Percentiles rank a stretch among this genome's conserved stretches.
phyloP scores from a whole-genome alignment of 495 filamentous ascomycete genomes.

The Hyaloscypha variabilis region DNA sequence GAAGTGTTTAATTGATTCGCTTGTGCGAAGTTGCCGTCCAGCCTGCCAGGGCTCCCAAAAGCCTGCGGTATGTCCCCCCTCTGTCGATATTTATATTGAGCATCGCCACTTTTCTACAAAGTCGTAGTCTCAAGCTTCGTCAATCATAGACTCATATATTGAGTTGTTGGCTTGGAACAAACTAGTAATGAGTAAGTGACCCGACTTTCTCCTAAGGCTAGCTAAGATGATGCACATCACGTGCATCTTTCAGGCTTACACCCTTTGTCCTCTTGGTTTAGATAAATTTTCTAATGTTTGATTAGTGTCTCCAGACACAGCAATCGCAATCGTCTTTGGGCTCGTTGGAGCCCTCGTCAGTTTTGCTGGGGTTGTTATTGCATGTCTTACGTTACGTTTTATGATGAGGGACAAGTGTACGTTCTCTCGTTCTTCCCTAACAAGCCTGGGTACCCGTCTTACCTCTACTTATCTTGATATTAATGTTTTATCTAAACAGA shows the following conservation, averaged over 20 bases:
- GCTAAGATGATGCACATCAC: not conserved
- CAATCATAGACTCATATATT: no score
- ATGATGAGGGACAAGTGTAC: not conserved
- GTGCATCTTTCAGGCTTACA: not conserved
- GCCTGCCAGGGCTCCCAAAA: no score
- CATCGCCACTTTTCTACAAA: no score
- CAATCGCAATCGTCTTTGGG: slow-evolving; percentile 9
- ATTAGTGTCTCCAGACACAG: slow-evolving; percentile 6
- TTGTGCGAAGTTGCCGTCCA: no score
- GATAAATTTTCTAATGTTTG: not conserved
- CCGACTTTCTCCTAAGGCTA: no score
- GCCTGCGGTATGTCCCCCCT: no score
- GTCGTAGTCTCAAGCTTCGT: no score
- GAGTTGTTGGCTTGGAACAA: no score
- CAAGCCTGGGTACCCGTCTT: no score
- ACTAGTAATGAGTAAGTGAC: no score
- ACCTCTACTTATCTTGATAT: not conserved
- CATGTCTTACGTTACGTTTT: not conserved
- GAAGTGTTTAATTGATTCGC: no score
- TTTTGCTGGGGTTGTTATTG: not conserved
- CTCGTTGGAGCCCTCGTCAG: not conserved
- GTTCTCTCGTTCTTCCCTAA: not conserved
- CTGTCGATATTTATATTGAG: no score
- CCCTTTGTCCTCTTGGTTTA: not conserved
- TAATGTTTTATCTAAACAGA: not conserved